Conservation (phyloP, 164 flowering plant genomes). For the Tinospora cordifolia region DNA sequence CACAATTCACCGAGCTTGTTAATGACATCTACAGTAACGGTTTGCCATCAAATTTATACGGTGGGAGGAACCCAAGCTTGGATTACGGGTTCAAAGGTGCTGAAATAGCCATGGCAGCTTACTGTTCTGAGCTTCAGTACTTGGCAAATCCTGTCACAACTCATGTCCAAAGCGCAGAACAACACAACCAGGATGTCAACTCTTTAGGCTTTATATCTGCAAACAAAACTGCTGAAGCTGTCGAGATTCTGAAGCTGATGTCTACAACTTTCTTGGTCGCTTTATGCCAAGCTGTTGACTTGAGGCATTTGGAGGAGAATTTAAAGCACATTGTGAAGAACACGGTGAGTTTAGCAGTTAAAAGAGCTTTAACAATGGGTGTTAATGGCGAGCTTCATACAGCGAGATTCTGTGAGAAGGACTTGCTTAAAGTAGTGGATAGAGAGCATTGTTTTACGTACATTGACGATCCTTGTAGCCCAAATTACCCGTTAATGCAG, state of each 20-base stretch:
- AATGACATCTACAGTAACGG: conserved; percentile 61
- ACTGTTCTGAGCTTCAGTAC: conserved; percentile 61
- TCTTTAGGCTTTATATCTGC: conserved; percentile 55
- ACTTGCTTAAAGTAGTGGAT: conserved; percentile 47
- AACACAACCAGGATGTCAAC: conserved; percentile 64
- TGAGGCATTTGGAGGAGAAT: conserved; percentile 60
- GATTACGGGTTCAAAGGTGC: conserved; percentile 60
- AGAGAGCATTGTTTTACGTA: conserved; percentile 39
- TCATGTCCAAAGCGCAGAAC: conserved; percentile 64
- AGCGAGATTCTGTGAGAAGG: conserved; percentile 49
- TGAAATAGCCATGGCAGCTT: conserved; percentile 55
- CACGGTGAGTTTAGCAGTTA: conserved; percentile 41
- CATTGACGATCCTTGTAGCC: conserved; percentile 49
- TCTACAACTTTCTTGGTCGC: conserved; percentile 47
- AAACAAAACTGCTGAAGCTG: conserved; percentile 48
- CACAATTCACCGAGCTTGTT: conserved; percentile 59
- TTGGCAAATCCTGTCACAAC: conserved; percentile 59
- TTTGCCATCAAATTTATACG: conserved; percentile 50
- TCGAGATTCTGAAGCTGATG: conserved; percentile 56
- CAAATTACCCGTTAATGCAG: conserved; percentile 44
- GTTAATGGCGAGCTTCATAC: conserved; percentile 48
- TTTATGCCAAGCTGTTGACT: conserved; percentile 53
- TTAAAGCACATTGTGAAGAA: conserved; percentile 41
- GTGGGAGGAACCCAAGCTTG: conserved; percentile 56
- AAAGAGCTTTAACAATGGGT: conserved; percentile 36